Conservation (phyloP, 1,284 basidiomycete species). For the Anthracocystis walkeri region DNA sequence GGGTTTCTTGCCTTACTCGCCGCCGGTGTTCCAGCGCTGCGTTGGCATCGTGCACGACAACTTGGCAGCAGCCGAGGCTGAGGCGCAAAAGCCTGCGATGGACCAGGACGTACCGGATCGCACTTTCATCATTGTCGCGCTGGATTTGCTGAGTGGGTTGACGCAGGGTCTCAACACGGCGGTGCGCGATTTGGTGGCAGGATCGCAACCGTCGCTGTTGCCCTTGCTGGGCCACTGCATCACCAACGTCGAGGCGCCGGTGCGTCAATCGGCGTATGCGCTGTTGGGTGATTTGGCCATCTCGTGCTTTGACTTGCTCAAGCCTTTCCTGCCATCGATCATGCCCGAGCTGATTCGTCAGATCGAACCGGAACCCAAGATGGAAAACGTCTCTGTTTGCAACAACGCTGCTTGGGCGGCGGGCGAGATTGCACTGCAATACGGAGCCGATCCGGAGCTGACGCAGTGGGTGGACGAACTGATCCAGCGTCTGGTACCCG, state of each 20-base stretch:
- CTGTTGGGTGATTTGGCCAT: constrained; percentile 97
- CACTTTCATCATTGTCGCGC: constrained; percentile 83
- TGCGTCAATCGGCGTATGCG: constrained; percentile 95
- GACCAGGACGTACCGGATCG: constrained; percentile 64
- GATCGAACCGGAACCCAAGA: constrained; percentile 88
- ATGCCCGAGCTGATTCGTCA: constrained; percentile 91
- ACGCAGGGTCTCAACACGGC: constrained; percentile 89
- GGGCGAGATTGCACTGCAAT: constrained; percentile 84
- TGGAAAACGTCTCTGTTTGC: constrained; percentile 93
- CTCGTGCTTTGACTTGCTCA: constrained; percentile 87
- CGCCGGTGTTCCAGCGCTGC: constrained; percentile 93
- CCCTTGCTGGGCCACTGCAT: constrained; percentile 66
- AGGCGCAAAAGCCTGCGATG: constrained; percentile 82
- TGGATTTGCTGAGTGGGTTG: constrained; percentile 93
- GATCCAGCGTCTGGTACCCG: constrained; percentile 89
- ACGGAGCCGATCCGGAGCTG: constrained; percentile 70
- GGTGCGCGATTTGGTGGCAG: constrained; percentile 59
- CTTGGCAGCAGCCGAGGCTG: constrained; percentile 79
- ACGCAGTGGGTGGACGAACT: constrained; percentile 73
- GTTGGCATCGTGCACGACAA: constrained; percentile 84
- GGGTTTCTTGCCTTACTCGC: constrained; percentile 89
- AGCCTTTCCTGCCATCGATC: constrained; percentile 80
- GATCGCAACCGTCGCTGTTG: constrained; percentile 59
- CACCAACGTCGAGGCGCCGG: constrained; percentile 88
- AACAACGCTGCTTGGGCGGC: constrained; percentile 99